These are phyloP conservation scores for Penicillium macrosclerotiorum DNA, from an alignment of 495 filamentous ascomycete species.

Conservation along the genomic window DNA sequence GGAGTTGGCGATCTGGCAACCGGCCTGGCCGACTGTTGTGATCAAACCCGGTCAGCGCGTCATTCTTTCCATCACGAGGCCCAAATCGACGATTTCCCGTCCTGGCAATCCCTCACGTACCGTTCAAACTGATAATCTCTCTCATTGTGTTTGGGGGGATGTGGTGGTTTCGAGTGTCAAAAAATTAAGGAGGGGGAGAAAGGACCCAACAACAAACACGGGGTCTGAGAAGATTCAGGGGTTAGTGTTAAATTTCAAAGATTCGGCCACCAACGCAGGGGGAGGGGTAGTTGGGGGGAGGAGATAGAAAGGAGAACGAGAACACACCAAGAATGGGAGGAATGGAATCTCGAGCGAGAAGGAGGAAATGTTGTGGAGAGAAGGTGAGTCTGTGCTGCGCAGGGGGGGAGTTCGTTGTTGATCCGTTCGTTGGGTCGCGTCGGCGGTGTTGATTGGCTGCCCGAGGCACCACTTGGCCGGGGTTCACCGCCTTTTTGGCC, in stretches of 20 bases:
- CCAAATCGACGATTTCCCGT: background rate
- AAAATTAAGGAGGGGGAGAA: slow-evolving; percentile 33
- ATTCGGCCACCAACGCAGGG: slow-evolving; percentile 6
- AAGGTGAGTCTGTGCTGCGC: slow-evolving; percentile 33
- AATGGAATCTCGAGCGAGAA: slow-evolving; percentile 23
- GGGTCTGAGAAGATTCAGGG: slow-evolving; percentile 24
- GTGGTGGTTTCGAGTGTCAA: slow-evolving; percentile 30
- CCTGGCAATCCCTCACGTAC: slow-evolving; percentile 53
- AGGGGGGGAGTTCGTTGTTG: slow-evolving; percentile 37
- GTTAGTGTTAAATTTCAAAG: slow-evolving; percentile 9
- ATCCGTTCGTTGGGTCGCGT: slow-evolving; percentile 45
- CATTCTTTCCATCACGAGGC: slow-evolving; percentile 8
- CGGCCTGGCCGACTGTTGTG: slow-evolving; percentile 90
- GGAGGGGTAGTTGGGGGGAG: slow-evolving; percentile 13
- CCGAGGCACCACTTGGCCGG: background rate
- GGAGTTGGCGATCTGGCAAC: slow-evolving; percentile 99
- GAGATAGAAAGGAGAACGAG: slow-evolving; percentile 15
- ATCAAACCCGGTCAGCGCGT: slow-evolving; percentile 21
- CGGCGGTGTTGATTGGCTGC: slow-evolving; percentile 32
- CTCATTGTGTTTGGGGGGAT: slow-evolving; percentile 75
- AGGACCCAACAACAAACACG: slow-evolving; percentile 35
- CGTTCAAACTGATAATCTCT: slow-evolving; percentile 99
- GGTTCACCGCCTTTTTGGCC: slow-evolving; percentile 23
- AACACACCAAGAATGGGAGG: slow-evolving; percentile 32
- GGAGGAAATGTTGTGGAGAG: slow-evolving; percentile 32